Conservation (phyloP, 75 land plant genomes). For the Picea glauca region DNA sequence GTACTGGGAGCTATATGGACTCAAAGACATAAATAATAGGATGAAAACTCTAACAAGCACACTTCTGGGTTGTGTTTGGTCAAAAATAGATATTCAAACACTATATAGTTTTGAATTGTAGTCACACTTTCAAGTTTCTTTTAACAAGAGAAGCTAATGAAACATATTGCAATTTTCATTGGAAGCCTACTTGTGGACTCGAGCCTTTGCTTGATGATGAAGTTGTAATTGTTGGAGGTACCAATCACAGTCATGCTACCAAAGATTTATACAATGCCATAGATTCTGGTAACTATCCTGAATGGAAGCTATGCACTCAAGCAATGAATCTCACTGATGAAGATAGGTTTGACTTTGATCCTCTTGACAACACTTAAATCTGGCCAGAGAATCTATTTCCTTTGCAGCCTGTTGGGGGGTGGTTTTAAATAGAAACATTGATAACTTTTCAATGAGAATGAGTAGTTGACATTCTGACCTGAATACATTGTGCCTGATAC, state of each 20-base stretch:
- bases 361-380: conserved; percentile 29
- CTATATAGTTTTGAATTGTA: no score
- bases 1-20: no score
- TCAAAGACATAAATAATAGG: no score
- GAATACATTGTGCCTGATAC: conserved; percentile 36
- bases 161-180: conserved; percentile 41
- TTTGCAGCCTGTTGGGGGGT: conserved; percentile 40
- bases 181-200: conserved; percentile 51
- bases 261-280: conserved; percentile 41
- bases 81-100: no score
- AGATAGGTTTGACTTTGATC: conserved; percentile 43
- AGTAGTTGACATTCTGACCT: conserved; percentile 40
- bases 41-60: no score
- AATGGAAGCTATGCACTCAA: conserved; percentile 40
- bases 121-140: no score
- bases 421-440: conserved; percentile 46
- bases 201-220: conserved; percentile 34
- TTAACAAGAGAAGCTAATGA: conserved; percentile 24
- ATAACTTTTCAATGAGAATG: conserved; percentile 41
- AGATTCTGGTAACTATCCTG: conserved; percentile 40
- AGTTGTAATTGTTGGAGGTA: conserved; percentile 42
- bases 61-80: no score
- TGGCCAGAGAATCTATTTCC: conserved; percentile 50
- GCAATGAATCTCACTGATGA: conserved; percentile 41
- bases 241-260: conserved; percentile 52